Percentiles rank a stretch among this genome's conserved stretches.
These are phyloP conservation scores for Penicillium olsonii DNA, from an alignment of 2,329 filamentous ascomycete species.

Conservation along the genomic window DNA sequence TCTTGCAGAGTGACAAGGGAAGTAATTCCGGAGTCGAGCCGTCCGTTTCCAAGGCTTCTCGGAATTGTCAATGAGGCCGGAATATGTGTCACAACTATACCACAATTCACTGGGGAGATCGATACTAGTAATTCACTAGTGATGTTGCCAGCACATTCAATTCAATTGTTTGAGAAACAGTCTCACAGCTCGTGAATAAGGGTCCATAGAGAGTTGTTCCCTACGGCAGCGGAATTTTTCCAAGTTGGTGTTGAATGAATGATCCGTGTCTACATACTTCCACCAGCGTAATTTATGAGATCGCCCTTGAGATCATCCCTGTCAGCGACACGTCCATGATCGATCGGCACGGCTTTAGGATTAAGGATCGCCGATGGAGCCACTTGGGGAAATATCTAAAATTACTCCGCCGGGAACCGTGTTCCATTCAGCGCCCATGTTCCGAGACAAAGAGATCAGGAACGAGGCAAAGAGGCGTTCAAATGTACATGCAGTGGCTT, in stretches of 20 bases:
- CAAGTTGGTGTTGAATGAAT: too few species aligned
- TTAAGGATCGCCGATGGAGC: conserved; percentile 13
- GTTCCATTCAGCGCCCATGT: not conserved
- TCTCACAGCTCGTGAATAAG: not conserved
- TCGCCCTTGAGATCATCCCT: conserved; percentile 18
- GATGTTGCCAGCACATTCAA: not conserved
- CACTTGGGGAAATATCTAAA: conserved; percentile 7
- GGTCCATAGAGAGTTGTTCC: not conserved
- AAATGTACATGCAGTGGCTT: not conserved
- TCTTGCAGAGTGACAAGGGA: not conserved
- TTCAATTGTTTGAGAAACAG: not conserved
- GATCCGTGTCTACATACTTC: conserved; percentile 9
- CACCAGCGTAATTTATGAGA: not conserved
- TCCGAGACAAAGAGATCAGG: conserved; percentile 6
- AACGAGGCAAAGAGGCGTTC: conserved; percentile 6
- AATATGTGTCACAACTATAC: not conserved
- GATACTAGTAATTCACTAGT: not conserved
- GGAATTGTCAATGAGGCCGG: not conserved
- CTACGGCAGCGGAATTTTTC: not conserved
- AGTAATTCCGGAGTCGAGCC: not conserved
- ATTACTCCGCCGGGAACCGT: conserved; percentile 1
- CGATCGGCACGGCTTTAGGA: conserved; percentile 16
- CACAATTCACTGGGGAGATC: not conserved
- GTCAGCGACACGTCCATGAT: conserved; percentile 20
- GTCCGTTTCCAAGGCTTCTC: not conserved